Evolutionary conservation across 768 basidiomycete species (phyloP), one percentile per base, ranked within the genome.

Genomic region (button mushroom (Agaricus bisporus)): DNA sequence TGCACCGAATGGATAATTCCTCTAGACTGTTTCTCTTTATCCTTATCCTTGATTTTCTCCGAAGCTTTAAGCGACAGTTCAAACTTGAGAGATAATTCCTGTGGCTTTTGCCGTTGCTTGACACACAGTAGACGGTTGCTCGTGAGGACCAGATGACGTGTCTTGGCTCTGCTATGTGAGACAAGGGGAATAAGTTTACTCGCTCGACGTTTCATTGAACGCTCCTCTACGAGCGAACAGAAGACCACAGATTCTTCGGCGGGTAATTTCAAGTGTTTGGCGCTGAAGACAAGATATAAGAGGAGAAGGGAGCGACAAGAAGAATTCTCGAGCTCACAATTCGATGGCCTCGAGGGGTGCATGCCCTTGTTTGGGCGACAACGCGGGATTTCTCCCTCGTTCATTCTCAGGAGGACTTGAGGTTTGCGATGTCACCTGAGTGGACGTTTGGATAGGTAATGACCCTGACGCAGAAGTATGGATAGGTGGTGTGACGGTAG

Each of bases 111-210:
- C 38, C 67, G 66, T 54, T 68, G 68, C 65, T 86, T 86, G 29
- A 85, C 62, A 51, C 82, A 85, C 35, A 86, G 51, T 5, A 86
- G 60, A 37, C 84, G 74, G 26, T 70, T 69, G n/a, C 68, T 76
- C 32, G 84, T 86, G 44, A 86, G 66, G 32, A 85, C 66, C 8
- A 86, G 61, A 57, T 81, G 75, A 20, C 84, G 72, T 14, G 73
- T 68, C 62, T 82, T 83, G 6, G 75, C 65, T 54, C 76, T 76
- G 55, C 73, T 72, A 10, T 76, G 72, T 5, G 77, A 60, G 0
- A 80, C 77, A 17, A 83, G 60, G 10, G 76, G 69, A 20, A 83
- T 68, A 37, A 86, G 63, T 46, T 73, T 75, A 58, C 81, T 83
- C 4, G 82, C 80, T 20, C 83, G 79, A 3, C 82, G 75, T 55